These are phyloP conservation scores for Acacia pycnantha DNA, from an alignment of 331 rosid genomes.

Conservation along the genomic window DNA sequence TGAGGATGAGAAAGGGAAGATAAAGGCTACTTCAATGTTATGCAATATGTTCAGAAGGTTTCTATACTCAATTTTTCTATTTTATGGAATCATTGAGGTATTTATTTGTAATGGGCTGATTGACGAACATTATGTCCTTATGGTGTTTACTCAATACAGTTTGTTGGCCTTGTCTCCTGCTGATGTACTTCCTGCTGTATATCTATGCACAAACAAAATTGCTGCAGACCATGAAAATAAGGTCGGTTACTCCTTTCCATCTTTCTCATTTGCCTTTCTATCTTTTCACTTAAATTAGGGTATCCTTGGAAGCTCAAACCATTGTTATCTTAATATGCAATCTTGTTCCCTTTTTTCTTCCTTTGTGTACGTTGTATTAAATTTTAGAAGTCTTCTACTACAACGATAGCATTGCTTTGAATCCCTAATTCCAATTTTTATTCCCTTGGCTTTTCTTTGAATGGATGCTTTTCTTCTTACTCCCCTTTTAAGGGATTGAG, in stretches of 20 bases:
- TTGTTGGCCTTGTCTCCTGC: slow-evolving; percentile 80
- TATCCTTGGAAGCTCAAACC: not conserved
- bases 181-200: slow-evolving; percentile 86
- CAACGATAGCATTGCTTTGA: not conserved
- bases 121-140: slow-evolving; percentile 28
- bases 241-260: slow-evolving; percentile 42
- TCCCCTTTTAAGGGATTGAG: not conserved
- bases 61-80: slow-evolving; percentile 24
- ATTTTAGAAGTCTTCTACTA: not conserved
- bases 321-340: not conserved
- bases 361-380: not conserved
- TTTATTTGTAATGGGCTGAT: slow-evolving; percentile 31
- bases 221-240: slow-evolving; percentile 86
- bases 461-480: not conserved
- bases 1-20: slow-evolving; percentile 85
- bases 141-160: slow-evolving; percentile 43
- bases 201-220: slow-evolving; percentile 85
- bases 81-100: slow-evolving; percentile 7
- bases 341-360: slow-evolving; percentile 19
- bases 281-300: not conserved
- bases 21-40: slow-evolving; percentile 80
- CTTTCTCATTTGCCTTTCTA: slow-evolving; percentile 3
- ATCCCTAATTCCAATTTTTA: not conserved
- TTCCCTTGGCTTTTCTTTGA: slow-evolving; percentile 1
- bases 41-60: slow-evolving; percentile 98